Conservation (phyloP, 2,329 filamentous ascomycete genomes). For the Chalaropsis ovoidea region DNA sequence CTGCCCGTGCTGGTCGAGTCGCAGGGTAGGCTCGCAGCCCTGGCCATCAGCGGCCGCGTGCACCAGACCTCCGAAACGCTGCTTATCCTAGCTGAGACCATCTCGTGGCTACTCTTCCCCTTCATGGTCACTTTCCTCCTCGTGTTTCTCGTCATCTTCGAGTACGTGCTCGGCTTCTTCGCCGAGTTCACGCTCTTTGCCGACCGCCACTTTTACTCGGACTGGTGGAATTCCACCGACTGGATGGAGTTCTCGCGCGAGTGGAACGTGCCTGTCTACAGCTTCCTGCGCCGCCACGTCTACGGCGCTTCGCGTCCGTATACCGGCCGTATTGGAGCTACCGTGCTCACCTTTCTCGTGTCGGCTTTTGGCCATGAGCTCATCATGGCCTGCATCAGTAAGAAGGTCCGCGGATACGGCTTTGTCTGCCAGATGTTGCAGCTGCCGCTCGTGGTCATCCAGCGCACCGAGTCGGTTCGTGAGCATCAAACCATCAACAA, state of each 20-base stretch:
- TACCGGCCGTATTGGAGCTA: slow-evolving; percentile 67
- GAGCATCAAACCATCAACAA: slow-evolving; percentile 74
- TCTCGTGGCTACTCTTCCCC: slow-evolving; percentile 84
- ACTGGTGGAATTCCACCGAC: slow-evolving; percentile 69
- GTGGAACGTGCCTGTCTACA: slow-evolving; percentile 97
- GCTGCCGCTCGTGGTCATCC: slow-evolving; percentile 85
- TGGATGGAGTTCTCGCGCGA: slow-evolving; percentile 94
- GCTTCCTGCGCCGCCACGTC: slow-evolving; percentile 88
- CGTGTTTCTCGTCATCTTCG: slow-evolving; percentile 96
- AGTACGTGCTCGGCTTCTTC: slow-evolving; percentile 89
- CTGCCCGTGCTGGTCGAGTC: slow-evolving; percentile 76
- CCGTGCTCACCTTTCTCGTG: slow-evolving; percentile 82
- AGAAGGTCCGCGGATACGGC: slow-evolving; percentile 90
- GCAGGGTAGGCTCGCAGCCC: slow-evolving; percentile 37
- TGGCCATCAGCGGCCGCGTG: not conserved
- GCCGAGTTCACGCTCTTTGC: slow-evolving; percentile 90
- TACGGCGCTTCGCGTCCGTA: slow-evolving; percentile 72
- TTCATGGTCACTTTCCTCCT: slow-evolving; percentile 95
- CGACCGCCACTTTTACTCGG: slow-evolving; percentile 83
- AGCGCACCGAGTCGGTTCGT: slow-evolving; percentile 67
- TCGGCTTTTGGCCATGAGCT: slow-evolving; percentile 85
- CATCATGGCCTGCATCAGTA: slow-evolving; percentile 95
- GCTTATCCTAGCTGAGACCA: slow-evolving; percentile 78
- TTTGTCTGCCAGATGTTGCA: slow-evolving; percentile 95
- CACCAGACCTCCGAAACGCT: slow-evolving; percentile 47